These are phyloP conservation scores for Clarireedia homoeocarpa DNA, from an alignment of 2,329 filamentous ascomycete genomes.

Conservation along the genomic window DNA sequence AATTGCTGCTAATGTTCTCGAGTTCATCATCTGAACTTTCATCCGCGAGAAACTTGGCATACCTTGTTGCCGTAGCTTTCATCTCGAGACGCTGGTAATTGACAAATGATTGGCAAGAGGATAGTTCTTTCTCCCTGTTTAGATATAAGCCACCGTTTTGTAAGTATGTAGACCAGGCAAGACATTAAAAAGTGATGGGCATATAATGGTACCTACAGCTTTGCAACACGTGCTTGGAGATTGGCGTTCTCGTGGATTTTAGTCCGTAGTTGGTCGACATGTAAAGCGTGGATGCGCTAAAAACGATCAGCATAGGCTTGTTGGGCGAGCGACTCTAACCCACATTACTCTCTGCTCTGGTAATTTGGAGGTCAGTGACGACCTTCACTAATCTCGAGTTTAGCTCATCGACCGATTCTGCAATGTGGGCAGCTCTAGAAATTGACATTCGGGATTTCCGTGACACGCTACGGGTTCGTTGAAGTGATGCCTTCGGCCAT, in stretches of 20 bases:
- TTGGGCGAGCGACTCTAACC: constrained; percentile 17
- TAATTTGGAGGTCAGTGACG: constrained; percentile 42
- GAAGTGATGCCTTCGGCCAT: not conserved
- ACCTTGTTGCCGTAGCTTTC: constrained; percentile 54
- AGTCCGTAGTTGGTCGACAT: constrained; percentile 49
- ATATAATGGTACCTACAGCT: constrained; percentile 39
- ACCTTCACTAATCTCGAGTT: constrained; percentile 43
- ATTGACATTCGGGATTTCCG: constrained; percentile 8
- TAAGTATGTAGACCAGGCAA: not conserved
- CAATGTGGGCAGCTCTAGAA: constrained; percentile 31
- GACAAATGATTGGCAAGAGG: constrained; percentile 51
- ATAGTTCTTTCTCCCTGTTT: constrained; percentile 45
- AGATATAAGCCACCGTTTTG: not conserved
- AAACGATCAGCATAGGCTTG: constrained; percentile 3
- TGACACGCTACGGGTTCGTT: not conserved
- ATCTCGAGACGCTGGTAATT: constrained; percentile 54
- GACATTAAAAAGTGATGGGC: constrained; percentile 18
- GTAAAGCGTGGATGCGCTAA: constrained; percentile 54
- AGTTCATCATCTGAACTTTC: constrained; percentile 47
- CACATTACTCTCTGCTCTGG: constrained; percentile 54
- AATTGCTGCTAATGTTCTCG: constrained; percentile 49
- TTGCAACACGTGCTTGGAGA: constrained; percentile 49
- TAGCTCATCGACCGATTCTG: constrained; percentile 37
- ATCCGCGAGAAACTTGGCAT: constrained; percentile 37
- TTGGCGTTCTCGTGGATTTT: constrained; percentile 51